phyloP scores from a whole-genome alignment of 1,139 yeast genomes.

The Suzukiozyma palmioleophila region DNA sequence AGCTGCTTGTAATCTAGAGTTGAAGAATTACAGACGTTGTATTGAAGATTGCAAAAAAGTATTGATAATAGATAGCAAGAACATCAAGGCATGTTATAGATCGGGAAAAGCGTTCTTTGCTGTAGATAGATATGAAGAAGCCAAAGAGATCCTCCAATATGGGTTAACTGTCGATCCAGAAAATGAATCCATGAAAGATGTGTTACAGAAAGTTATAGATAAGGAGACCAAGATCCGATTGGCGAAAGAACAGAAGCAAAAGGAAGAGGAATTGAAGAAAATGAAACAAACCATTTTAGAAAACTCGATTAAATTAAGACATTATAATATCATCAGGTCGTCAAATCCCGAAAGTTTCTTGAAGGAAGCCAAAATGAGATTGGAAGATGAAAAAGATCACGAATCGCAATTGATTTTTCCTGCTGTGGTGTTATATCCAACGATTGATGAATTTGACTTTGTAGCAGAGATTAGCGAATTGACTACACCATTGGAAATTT shows the following conservation, averaged over 20 bases:
- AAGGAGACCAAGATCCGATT: slow-evolving; percentile 34
- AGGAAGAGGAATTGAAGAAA: slow-evolving; percentile 28
- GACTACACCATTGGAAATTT: slow-evolving; percentile 55
- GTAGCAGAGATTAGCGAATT: slow-evolving; percentile 71
- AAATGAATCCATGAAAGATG: slow-evolving; percentile 48
- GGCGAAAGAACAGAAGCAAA: slow-evolving; percentile 26
- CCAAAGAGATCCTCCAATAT: slow-evolving; percentile 58
- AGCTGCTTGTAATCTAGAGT: slow-evolving; percentile 87
- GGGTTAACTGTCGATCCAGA: slow-evolving; percentile 58
- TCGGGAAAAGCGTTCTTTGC: slow-evolving; percentile 77
- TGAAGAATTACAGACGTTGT: slow-evolving; percentile 79
- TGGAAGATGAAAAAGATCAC: slow-evolving; percentile 70
- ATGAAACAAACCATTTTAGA: slow-evolving; percentile 36
- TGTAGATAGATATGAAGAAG: slow-evolving; percentile 69
- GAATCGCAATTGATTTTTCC: slow-evolving; percentile 81
- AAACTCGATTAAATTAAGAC: slow-evolving; percentile 55
- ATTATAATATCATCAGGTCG: slow-evolving; percentile 45
- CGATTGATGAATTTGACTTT: slow-evolving; percentile 80
- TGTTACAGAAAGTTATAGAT: slow-evolving; percentile 35
- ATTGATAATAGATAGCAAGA: slow-evolving; percentile 59
- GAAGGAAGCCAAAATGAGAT: slow-evolving; percentile 43
- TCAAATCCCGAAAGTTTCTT: slow-evolving; percentile 47
- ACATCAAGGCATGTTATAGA: slow-evolving; percentile 80
- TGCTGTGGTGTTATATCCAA: slow-evolving; percentile 76
- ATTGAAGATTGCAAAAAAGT: slow-evolving; percentile 83